Percentiles rank a stretch among this genome's conserved stretches.
Conservation (phyloP, 2,329 filamentous ascomycete genomes). For the Exophiala phaeomuriformis region DNA sequence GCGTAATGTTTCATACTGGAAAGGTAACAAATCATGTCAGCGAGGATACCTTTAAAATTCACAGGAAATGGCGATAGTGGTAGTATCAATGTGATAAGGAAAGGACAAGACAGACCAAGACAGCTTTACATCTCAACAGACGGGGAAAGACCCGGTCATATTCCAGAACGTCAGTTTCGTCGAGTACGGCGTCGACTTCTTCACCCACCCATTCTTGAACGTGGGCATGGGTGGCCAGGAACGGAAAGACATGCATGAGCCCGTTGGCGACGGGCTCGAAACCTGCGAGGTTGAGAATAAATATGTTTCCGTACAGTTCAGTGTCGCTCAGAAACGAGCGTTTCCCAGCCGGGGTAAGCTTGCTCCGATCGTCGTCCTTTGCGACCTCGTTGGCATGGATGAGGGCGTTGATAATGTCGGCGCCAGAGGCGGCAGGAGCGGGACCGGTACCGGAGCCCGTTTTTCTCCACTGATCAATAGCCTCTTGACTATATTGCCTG, state of each 20-base stretch:
- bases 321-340: conserved; percentile 31
- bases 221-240: conserved; percentile 40
- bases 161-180: background rate
- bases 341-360: background rate
- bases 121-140: conserved; percentile 14
- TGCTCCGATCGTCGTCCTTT: conserved; percentile 31
- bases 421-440: background rate
- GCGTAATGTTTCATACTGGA: conserved; percentile 28
- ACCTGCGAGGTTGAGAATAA: conserved; percentile 45
- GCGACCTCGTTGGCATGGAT: conserved; percentile 24
- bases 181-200: conserved; percentile 32
- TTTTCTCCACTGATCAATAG: conserved; percentile 21
- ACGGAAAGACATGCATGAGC: conserved; percentile 38
- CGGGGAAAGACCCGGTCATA: conserved; percentile 17
- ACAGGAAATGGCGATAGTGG: too few relatives aligned
- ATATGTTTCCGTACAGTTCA: conserved; percentile 47
- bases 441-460: too few relatives aligned
- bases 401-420: conserved; percentile 19
- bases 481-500: conserved; percentile 26
- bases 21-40: background rate
- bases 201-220: conserved; percentile 43
- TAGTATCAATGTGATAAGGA: too few relatives aligned
- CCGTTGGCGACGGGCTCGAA: conserved; percentile 47
- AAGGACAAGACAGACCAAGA: conserved; percentile 15
- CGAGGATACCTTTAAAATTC: background rate